phyloP scores from a whole-genome alignment of 2,329 filamentous ascomycete genomes.

The Diaporthe vaccinii region DNA sequence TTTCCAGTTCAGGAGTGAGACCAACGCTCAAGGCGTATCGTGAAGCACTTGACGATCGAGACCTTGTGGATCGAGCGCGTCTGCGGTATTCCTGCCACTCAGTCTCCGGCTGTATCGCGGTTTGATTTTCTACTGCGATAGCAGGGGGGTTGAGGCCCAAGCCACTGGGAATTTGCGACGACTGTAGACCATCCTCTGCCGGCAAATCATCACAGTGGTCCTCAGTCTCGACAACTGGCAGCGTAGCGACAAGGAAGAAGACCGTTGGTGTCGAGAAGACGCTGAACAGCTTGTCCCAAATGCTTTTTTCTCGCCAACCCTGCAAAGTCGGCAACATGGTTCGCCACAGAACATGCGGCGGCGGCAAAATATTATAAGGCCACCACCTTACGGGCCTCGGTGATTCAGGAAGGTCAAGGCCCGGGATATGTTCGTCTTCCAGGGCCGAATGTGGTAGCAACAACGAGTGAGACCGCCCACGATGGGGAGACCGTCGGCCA shows the following conservation, averaged over 20 bases:
- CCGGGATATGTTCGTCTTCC: constrained; percentile 52
- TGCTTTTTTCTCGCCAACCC: constrained; percentile 83
- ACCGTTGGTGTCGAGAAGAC: constrained; percentile 90
- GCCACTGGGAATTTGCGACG: constrained; percentile 47
- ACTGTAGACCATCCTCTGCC: constrained; percentile 53
- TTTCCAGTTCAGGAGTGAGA: constrained; percentile 32
- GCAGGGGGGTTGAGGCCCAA: constrained; percentile 51
- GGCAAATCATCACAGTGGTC: constrained; percentile 68
- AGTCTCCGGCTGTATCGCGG: constrained; percentile 57
- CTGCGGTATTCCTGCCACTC: constrained; percentile 73
- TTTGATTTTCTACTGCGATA: constrained; percentile 52
- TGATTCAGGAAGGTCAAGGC: constrained; percentile 53
- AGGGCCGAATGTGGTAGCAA: constrained; percentile 60
- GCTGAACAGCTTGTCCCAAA: constrained; percentile 87
- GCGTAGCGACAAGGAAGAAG: constrained; percentile 87
- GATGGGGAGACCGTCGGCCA: constrained; percentile 44
- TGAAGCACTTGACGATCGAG: constrained; percentile 42
- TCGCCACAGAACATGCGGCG: constrained; percentile 77
- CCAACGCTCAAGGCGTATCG: constrained; percentile 23
- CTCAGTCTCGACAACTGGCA: constrained; percentile 92
- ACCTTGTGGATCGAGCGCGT: constrained; percentile 55
- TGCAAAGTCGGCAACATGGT: constrained; percentile 91
- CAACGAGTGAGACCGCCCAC: constrained; percentile 66
- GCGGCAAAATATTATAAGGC: constrained; percentile 81
- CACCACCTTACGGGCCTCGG: constrained; percentile 77